These are phyloP conservation scores for Tuber magnatum DNA, from an alignment of 495 filamentous ascomycete genomes.

Conservation along the genomic window DNA sequence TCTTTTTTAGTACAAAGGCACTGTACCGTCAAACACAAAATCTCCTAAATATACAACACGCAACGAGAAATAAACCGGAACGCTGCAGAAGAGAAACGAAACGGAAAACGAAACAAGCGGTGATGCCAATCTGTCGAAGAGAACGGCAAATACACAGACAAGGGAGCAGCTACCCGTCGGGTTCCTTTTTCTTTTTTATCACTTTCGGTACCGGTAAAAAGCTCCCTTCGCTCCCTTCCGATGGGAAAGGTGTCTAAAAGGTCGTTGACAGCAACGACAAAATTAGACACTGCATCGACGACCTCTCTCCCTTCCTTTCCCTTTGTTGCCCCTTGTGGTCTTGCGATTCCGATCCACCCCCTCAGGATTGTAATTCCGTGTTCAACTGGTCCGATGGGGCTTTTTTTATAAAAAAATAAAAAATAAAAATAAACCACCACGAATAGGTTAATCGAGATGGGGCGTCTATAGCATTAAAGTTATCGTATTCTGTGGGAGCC, in stretches of 20 bases:
- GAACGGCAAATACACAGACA: background rate
- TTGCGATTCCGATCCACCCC: background rate
- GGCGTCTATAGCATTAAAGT: background rate
- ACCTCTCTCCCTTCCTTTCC: background rate
- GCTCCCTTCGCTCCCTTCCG: background rate
- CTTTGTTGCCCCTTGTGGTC: background rate
- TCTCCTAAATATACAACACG: conserved; percentile 1
- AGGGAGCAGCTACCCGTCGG: conserved; percentile 1
- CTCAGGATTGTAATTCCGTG: conserved; percentile 12
- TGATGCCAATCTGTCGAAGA: conserved; percentile 11
- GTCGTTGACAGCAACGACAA: conserved; percentile 3
- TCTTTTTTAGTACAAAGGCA: background rate
- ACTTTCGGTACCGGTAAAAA: background rate
- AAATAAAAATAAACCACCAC: conserved; percentile 13
- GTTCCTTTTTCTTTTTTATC: background rate
- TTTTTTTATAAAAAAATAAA: too few species aligned
- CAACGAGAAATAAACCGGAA: conserved; percentile 19
- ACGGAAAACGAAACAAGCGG: conserved; percentile 12
- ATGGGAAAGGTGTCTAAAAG: conserved; percentile 1
- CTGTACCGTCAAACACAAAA: background rate
- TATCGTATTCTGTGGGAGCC: background rate
- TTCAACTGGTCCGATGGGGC: conserved; percentile 16
- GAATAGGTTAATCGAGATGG: background rate
- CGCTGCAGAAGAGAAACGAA: conserved; percentile 22
- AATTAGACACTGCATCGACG: conserved; percentile 2